Conservation (phyloP, 1,139 yeast species). For the Saccharomyces hybrid region DNA sequence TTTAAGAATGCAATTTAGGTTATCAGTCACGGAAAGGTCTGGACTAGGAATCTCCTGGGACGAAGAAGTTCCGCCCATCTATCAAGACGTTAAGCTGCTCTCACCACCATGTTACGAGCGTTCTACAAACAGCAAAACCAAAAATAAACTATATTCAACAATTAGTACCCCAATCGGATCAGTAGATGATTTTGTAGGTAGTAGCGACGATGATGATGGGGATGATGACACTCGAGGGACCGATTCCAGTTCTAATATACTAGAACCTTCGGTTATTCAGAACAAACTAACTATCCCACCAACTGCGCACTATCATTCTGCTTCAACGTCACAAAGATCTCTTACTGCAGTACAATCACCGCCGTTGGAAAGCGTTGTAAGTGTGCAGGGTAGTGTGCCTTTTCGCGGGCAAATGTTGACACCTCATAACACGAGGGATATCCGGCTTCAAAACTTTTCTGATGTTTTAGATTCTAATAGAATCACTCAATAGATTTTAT, state of each 20-base stretch:
- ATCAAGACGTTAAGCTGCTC: slow-evolving; percentile 70
- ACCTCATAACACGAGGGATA: slow-evolving; percentile 27
- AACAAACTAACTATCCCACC: slow-evolving; percentile 11
- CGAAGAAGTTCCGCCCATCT: slow-evolving; percentile 97
- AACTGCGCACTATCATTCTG: slow-evolving; percentile 13
- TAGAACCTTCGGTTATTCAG: background rate
- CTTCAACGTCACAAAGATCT: slow-evolving; percentile 10
- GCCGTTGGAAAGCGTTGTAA: slow-evolving; percentile 23
- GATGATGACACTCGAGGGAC: background rate
- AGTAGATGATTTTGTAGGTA: slow-evolving; percentile 8
- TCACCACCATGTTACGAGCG: slow-evolving; percentile 64
- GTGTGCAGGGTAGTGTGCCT: slow-evolving; percentile 31
- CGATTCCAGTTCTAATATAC: background rate
- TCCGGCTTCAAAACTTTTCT: slow-evolving; percentile 19
- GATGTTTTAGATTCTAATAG: slow-evolving; percentile 27
- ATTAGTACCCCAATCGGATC: slow-evolving; percentile 6
- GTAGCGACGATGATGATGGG: background rate
- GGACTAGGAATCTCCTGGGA: slow-evolving; percentile 98
- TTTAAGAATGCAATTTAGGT: slow-evolving; percentile 84
- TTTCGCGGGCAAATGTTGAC: slow-evolving; percentile 23
- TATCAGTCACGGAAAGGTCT: slow-evolving; percentile 75
- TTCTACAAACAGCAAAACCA: slow-evolving; percentile 4
- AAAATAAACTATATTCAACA: slow-evolving; percentile 5
- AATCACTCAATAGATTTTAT: slow-evolving; percentile 24
- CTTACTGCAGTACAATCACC: slow-evolving; percentile 24